phyloP scores from a whole-genome alignment of 805 yeast species.

The Ogataea nakhonphanomensis region DNA sequence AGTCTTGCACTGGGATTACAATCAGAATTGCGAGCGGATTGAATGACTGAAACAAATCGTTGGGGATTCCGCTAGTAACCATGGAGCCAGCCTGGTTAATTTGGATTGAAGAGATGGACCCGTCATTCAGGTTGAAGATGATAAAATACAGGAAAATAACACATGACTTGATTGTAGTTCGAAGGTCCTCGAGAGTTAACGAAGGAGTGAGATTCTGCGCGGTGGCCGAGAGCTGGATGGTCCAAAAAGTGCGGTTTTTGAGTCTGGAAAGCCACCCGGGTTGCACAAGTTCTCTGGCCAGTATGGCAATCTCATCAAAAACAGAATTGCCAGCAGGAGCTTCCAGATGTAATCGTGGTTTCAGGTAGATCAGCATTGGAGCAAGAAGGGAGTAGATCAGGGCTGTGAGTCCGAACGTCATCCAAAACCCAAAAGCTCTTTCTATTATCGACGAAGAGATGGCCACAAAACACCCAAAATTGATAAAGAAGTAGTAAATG shows the following conservation, averaged over 20 bases:
- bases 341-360: conserved; percentile 34
- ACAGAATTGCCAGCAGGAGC: conserved; percentile 43
- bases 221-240: conserved; percentile 19
- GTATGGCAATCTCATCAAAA: conserved; percentile 38
- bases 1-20: conserved; percentile 47
- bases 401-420: conserved; percentile 49
- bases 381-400: conserved; percentile 48
- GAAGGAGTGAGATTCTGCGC: not conserved
- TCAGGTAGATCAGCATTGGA: conserved; percentile 37
- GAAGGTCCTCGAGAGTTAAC: conserved; percentile 39
- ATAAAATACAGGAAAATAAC: conserved; percentile 43
- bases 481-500: conserved; percentile 51
- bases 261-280: conserved; percentile 40
- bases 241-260: conserved; percentile 41
- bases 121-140: conserved; percentile 39
- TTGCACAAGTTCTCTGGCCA: conserved; percentile 36
- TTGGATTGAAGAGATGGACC: conserved; percentile 45
- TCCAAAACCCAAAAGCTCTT: conserved; percentile 48
- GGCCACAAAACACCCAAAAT: conserved; percentile 49
- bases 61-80: conserved; percentile 51
- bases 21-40: conserved; percentile 51
- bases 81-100: conserved; percentile 51
- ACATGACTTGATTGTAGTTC: conserved; percentile 42
- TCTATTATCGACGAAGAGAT: conserved; percentile 48
- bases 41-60: conserved; percentile 51